Conservation (phyloP, 2,329 filamentous ascomycete species). For the Nemania sp. region DNA sequence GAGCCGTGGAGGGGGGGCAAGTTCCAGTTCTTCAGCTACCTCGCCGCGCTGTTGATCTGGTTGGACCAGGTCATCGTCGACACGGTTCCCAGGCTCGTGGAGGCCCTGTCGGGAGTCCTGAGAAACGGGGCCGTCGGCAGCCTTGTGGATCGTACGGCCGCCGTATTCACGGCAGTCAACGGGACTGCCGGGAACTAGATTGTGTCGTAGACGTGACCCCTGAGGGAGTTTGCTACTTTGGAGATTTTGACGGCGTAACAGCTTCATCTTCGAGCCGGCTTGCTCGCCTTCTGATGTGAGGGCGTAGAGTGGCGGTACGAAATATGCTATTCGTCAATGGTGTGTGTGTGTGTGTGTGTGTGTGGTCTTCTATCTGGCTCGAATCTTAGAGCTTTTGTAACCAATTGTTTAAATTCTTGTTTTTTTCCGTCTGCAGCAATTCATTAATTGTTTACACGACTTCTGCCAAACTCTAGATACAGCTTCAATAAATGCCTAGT, state of each 20-base stretch:
- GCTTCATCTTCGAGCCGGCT: background rate
- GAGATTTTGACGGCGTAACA: background rate
- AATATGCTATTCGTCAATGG: background rate
- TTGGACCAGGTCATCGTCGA: conserved; percentile 2
- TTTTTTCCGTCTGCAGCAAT: background rate
- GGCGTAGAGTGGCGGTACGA: background rate
- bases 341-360: no score
- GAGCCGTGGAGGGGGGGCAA: no score
- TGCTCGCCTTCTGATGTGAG: no score
- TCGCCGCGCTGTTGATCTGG: background rate
- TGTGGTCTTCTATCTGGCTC: background rate
- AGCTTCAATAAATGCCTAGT: conserved; percentile 7
- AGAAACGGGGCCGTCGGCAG: background rate
- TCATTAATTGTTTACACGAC: background rate
- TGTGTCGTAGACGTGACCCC: background rate
- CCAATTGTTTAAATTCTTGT: background rate
- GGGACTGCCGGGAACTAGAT: background rate
- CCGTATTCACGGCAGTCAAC: background rate
- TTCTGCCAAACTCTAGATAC: background rate
- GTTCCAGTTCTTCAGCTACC: background rate
- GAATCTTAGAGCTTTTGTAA: background rate
- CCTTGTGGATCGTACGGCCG: background rate
- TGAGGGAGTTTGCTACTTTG: background rate
- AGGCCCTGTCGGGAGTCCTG: background rate
- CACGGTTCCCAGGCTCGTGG: background rate